Evolutionary conservation across 176 grass and related monocot species (phyloP).

Genomic region (Zoysia japonica): DNA sequence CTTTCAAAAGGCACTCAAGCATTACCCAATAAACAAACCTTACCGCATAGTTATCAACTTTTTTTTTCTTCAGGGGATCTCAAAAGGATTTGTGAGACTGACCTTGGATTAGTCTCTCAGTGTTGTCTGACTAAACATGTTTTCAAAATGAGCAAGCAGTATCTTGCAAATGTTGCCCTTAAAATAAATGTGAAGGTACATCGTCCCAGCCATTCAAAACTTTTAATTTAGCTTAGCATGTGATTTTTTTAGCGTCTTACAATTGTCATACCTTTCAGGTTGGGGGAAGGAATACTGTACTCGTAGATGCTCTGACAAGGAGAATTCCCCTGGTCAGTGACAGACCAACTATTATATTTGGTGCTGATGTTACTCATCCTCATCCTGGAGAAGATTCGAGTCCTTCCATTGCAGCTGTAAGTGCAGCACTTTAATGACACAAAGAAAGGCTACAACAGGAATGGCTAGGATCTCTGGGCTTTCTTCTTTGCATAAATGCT

Average conservation of each 20-base stretch:
- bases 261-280: slow-evolving; percentile 51
- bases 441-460: background rate
- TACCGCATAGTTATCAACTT: background rate
- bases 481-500: background rate
- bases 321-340: slow-evolving; percentile 77
- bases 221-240: slow-evolving; percentile 5
- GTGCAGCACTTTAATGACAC: slow-evolving; percentile 20
- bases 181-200: slow-evolving; percentile 95
- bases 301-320: slow-evolving; percentile 74
- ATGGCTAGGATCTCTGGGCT: background rate
- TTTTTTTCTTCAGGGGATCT: slow-evolving; percentile 64
- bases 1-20: slow-evolving; percentile 4
- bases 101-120: slow-evolving; percentile 93
- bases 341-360: slow-evolving; percentile 89
- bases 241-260: background rate
- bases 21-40: slow-evolving; percentile 1
- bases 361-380: slow-evolving; percentile 94
- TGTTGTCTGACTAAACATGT: slow-evolving; percentile 96
- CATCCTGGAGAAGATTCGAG: slow-evolving; percentile 94
- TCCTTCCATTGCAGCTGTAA: slow-evolving; percentile 96
- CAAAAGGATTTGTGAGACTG: slow-evolving; percentile 94
- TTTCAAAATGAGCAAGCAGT: slow-evolving; percentile 85
- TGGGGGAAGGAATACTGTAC: slow-evolving; percentile 86
- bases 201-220: background rate
- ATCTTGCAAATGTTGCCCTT: slow-evolving; percentile 92